Evolutionary conservation across 2,329 filamentous ascomycete species (phyloP), one percentile per base, ranked within the genome.

Genomic region (Claviceps pazoutovae): DNA sequence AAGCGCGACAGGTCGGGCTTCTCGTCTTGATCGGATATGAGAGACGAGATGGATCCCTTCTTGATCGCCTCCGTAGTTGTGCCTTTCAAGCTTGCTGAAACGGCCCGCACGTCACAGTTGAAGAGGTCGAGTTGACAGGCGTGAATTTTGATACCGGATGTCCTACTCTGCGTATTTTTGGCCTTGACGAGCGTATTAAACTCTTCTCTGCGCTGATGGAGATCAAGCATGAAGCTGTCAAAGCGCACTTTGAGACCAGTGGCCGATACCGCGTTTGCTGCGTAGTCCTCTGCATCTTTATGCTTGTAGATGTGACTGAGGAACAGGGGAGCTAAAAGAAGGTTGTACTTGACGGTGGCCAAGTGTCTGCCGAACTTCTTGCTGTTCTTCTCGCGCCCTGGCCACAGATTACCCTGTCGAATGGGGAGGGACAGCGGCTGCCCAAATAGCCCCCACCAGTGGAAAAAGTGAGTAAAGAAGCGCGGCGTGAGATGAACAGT

Each of bases 301-400:
- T 98, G 93, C 67, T 96, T 97, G 72, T 98, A 98, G 36, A 98
- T 89, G 61, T 98, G 93, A 59, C 90, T 94, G 56, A 98, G 79
- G 66, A 95, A 98, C 2, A 98, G 71, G 0, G 93, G 93, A 2
- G 93, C 95, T 16, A 98, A 74, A 3, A 97, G 76, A 21, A 98
- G 71, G 56, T 91, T 96, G 71, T 97, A 97, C 72, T 98, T 98
- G 73, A 98, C 90, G 8, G 94, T 98, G n/a, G 89, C 91, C 55
- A 98, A 73, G 68, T 98, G 94, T 48, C 93, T 81, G 14, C 91
- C 91, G 65, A 98, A 98, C 65, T 98, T 98, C 71, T 98, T 98
- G 74, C 88, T 96, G 46, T 88, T 93, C 73, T 95, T 96, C 59
- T 96, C 93, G 23, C 89, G 79, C 0, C 88, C 89, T 5, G 90